A percentile compares a stretch with the other conserved stretches of the same genome.
Conservation (phyloP, 805 yeast genomes). For the Wickerhamiella sergipiensis region DNA sequence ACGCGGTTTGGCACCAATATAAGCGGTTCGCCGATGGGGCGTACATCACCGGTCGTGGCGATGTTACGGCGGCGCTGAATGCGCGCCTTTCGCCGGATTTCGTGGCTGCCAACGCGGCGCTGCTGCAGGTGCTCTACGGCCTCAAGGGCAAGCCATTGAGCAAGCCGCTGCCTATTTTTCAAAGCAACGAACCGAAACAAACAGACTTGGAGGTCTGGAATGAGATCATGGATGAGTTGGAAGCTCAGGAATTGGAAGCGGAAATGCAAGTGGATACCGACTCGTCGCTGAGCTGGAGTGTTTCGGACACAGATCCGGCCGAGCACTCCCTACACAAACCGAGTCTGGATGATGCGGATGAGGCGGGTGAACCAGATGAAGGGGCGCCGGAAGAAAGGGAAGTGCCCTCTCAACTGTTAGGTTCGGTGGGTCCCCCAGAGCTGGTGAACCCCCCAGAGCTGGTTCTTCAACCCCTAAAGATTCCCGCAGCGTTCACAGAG, state of each 20-base stretch:
- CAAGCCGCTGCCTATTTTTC: background rate
- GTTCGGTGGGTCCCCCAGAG: too few relatives aligned
- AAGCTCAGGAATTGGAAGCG: background rate
- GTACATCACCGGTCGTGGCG: conserved; percentile 20
- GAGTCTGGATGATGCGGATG: too few relatives aligned
- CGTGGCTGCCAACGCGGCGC: conserved; percentile 11
- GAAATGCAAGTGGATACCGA: too few relatives aligned
- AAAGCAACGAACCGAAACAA: background rate
- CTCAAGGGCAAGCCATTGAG: conserved; percentile 3
- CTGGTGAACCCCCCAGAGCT: too few relatives aligned
- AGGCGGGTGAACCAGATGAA: too few relatives aligned
- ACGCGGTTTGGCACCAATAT: conserved; percentile 11
- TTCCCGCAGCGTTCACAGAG: too few relatives aligned
- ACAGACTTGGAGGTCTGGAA: background rate
- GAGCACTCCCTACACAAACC: too few relatives aligned
- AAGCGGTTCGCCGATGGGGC: conserved; percentile 19
- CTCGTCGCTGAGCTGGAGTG: too few relatives aligned
- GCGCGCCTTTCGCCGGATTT: conserved; percentile 13
- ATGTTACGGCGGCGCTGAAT: conserved; percentile 18
- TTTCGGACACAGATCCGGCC: too few relatives aligned
- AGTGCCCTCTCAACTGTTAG: too few relatives aligned
- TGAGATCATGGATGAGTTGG: background rate
- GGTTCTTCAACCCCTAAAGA: too few relatives aligned
- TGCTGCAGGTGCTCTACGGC: conserved; percentile 14
- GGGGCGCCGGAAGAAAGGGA: too few relatives aligned